These are phyloP conservation scores for Fusarium sp. DNA, from an alignment of 2,329 filamentous ascomycete genomes.

Conservation along the genomic window DNA sequence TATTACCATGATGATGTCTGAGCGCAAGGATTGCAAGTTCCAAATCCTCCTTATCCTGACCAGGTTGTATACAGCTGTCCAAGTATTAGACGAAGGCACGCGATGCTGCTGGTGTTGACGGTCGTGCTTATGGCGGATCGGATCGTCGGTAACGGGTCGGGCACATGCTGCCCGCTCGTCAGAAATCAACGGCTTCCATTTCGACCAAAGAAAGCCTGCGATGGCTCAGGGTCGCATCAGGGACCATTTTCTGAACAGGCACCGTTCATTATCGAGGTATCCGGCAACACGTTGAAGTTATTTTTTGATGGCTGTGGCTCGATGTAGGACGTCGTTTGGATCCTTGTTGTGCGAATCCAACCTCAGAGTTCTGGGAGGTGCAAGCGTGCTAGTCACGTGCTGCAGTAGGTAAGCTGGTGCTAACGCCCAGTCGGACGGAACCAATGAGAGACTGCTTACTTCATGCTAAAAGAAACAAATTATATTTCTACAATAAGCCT, in stretches of 20 bases:
- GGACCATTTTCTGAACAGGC: neutral
- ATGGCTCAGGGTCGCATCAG: conserved; percentile 10
- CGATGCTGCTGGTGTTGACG: conserved; percentile 8
- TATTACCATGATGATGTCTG: conserved; percentile 5
- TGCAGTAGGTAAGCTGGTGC: neutral
- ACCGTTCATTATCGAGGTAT: conserved; percentile 16
- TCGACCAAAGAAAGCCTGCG: conserved; percentile 8
- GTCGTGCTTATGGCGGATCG: conserved; percentile 32
- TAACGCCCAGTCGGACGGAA: neutral
- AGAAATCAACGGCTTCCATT: neutral
- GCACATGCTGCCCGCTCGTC: conserved; percentile 12
- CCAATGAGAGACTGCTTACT: neutral
- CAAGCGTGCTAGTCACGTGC: conserved; percentile 39
- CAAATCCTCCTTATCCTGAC: neutral
- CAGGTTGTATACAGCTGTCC: neutral
- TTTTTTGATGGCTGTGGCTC: conserved; percentile 36
- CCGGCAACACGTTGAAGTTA: conserved; percentile 22
- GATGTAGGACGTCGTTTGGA: conserved; percentile 41
- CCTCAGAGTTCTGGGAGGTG: conserved; percentile 20
- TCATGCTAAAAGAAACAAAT: neutral
- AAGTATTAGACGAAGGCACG: neutral
- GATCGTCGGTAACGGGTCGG: conserved; percentile 36
- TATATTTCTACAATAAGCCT: no score
- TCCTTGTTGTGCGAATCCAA: conserved; percentile 43
- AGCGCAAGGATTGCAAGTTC: neutral